Conservation (phyloP, 345 rosid genomes). For the Murraya paniculata region DNA sequence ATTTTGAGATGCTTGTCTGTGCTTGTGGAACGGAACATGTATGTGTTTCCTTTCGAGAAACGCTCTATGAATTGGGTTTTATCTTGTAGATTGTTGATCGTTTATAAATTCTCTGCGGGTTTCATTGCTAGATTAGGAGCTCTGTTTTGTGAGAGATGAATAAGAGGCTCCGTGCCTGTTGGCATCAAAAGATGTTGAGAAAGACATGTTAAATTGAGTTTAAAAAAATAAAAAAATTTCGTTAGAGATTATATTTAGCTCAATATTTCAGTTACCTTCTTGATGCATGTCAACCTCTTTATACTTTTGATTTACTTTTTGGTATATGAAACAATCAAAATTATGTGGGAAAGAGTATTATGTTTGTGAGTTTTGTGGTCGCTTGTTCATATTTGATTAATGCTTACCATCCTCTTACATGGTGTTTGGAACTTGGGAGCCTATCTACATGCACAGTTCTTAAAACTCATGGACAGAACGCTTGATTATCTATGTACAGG, state of each 20-base stretch:
- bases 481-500: slow-evolving; percentile 31
- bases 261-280: background rate
- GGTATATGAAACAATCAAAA: background rate
- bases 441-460: background rate
- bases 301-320: background rate
- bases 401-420: background rate
- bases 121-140: background rate
- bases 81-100: too few relatives aligned
- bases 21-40: background rate
- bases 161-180: background rate
- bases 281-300: background rate
- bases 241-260: background rate
- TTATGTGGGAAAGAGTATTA: background rate
- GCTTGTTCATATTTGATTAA: too few relatives aligned
- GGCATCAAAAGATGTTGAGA: background rate
- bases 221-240: too few relatives aligned
- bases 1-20: background rate
- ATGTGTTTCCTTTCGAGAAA: background rate
- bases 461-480: background rate
- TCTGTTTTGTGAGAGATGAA: background rate
- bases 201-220: background rate
- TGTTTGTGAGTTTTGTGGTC: too few relatives aligned
- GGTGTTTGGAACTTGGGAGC: background rate
- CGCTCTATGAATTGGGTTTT: background rate
- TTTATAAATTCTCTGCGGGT: background rate